A percentile compares a stretch with the other conserved stretches of the same genome.
Evolutionary conservation across 2,329 filamentous ascomycete species (phyloP).

Genomic region (Shiraia sp.): DNA sequence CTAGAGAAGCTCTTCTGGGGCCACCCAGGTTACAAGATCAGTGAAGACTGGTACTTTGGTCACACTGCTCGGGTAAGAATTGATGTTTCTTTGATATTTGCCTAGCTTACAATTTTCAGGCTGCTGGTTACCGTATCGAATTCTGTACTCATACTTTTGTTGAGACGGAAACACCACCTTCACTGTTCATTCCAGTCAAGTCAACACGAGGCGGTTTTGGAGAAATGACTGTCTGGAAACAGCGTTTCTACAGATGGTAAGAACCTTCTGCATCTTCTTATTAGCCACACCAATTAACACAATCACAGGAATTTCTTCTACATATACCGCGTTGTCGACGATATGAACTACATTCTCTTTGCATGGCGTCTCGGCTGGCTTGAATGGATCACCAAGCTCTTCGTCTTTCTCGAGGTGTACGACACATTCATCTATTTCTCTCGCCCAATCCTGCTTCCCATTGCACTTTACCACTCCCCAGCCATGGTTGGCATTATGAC

Average conservation of each 20-base stretch:
- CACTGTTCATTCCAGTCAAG: conserved; percentile 48
- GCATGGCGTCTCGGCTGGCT: conserved; percentile 55
- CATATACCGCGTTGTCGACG: conserved; percentile 54
- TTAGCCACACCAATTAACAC: too few species aligned
- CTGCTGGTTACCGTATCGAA: conserved; percentile 51
- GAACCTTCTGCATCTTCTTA: too few species aligned
- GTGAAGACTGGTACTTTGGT: conserved; percentile 59
- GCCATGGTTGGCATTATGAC: conserved; percentile 47
- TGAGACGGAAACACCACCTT: conserved; percentile 54
- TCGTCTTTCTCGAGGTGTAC: conserved; percentile 55
- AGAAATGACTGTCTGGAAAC: conserved; percentile 58
- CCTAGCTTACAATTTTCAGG: background rate
- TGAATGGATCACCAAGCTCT: conserved; percentile 56
- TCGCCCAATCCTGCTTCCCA: conserved; percentile 52
- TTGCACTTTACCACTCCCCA: conserved; percentile 50
- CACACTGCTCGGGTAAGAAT: conserved; percentile 46
- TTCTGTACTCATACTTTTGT: conserved; percentile 58
- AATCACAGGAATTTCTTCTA: conserved; percentile 53
- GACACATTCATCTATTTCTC: conserved; percentile 53
- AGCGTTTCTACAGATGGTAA: conserved; percentile 54
- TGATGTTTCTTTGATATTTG: too few species aligned
- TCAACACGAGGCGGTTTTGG: conserved; percentile 54
- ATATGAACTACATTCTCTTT: conserved; percentile 51
- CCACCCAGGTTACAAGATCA: conserved; percentile 56
- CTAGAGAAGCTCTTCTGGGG: conserved; percentile 52